phyloP scores from a whole-genome alignment of 1,284 basidiomycete species.

The Xanthoconium separans region DNA sequence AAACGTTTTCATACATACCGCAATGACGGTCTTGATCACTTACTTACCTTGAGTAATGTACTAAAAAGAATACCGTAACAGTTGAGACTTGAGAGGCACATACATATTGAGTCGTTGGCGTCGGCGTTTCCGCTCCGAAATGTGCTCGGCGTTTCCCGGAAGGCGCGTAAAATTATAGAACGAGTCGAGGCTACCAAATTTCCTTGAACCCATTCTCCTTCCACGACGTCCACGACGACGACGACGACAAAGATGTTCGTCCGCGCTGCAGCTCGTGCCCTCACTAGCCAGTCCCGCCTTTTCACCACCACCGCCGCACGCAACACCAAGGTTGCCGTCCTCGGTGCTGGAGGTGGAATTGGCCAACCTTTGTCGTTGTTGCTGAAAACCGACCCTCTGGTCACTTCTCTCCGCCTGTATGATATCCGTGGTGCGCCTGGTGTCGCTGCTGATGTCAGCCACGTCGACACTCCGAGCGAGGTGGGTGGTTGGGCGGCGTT shows the following conservation, averaged over 20 bases:
- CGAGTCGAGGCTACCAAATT: not conserved
- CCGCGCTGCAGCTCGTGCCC: conserved; percentile 51
- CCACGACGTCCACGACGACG: conserved; percentile 14
- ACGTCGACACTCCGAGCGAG: conserved; percentile 89
- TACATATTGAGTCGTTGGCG: no score
- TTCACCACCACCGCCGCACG: conserved; percentile 79
- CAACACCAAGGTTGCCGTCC: conserved; percentile 83
- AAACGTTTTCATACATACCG: not conserved
- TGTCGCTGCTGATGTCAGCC: conserved; percentile 91
- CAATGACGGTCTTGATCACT: not conserved
- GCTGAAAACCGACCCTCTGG: conserved; percentile 83
- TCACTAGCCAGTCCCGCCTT: conserved; percentile 48
- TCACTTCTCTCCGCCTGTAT: conserved; percentile 78
- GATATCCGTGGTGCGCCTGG: conserved; percentile 92
- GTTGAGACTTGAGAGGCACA: no score
- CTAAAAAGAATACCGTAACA: no score
- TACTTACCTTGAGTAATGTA: no score
- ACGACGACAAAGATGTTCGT: conserved; percentile 49
- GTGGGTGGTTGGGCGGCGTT: conserved; percentile 40
- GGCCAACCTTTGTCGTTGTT: conserved; percentile 89
- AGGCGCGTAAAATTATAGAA: conserved; percentile 7
- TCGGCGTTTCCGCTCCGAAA: conserved; percentile 11
- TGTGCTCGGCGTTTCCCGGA: conserved; percentile 13
- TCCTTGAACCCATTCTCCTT: not conserved
- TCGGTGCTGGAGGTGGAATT: conserved; percentile 92